Evolutionary conservation across 1,284 basidiomycete species (phyloP).

Genomic region (Schizophyllum amplum): DNA sequence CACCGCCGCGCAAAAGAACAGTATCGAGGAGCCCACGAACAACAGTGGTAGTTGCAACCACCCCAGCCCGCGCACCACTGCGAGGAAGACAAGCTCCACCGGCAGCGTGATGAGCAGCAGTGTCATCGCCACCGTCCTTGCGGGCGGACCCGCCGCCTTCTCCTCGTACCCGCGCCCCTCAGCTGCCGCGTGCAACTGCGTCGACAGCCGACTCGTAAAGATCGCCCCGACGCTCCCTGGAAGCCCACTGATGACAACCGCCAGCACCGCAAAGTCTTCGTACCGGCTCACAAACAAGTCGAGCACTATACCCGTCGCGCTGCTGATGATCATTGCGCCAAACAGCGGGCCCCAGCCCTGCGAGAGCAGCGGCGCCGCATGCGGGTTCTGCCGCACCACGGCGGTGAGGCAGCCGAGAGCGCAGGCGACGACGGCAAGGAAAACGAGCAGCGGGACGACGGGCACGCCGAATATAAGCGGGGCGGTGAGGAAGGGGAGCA

Average conservation of each 20-base stretch:
- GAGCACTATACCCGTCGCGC: slow-evolving; percentile 85
- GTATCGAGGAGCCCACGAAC: slow-evolving; percentile 57
- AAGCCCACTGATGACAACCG: slow-evolving; percentile 84
- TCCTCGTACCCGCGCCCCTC: slow-evolving; percentile 13
- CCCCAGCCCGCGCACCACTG: slow-evolving; percentile 54
- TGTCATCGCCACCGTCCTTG: slow-evolving; percentile 51
- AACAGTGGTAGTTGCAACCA: slow-evolving; percentile 69
- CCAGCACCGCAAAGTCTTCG: slow-evolving; percentile 82
- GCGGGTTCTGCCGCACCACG: slow-evolving; percentile 47
- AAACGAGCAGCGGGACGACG: not conserved
- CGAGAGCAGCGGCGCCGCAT: slow-evolving; percentile 64
- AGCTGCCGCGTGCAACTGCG: slow-evolving; percentile 67
- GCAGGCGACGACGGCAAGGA: not conserved
- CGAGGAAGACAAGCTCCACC: slow-evolving; percentile 67
- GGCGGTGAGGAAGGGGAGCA: slow-evolving; percentile 39
- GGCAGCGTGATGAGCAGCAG: slow-evolving; percentile 71
- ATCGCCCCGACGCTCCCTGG: slow-evolving; percentile 88
- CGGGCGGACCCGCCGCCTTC: slow-evolving; percentile 26
- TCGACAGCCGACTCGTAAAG: slow-evolving; percentile 86
- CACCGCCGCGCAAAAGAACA: slow-evolving; percentile 72
- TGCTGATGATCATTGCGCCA: slow-evolving; percentile 88
- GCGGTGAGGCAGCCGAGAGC: not conserved
- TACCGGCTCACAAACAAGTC: slow-evolving; percentile 85
- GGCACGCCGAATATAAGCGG: not conserved
- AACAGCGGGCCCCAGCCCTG: slow-evolving; percentile 90